Base-by-base conservation (phyloP, 345 rosid species). In the Excoecaria agallocha region DNA sequence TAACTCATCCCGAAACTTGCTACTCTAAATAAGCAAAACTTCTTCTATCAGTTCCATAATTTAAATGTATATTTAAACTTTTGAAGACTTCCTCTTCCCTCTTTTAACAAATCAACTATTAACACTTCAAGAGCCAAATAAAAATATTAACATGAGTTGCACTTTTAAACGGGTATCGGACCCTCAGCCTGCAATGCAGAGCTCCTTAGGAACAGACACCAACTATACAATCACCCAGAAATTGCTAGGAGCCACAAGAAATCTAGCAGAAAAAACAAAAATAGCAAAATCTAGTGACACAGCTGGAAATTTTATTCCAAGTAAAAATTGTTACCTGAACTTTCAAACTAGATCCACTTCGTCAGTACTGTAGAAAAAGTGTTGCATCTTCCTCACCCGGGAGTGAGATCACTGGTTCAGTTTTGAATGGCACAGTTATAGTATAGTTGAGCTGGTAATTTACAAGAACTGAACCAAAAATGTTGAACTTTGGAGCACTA, bases 401-500 rank as follows among this genome's bases (percentile, higher is more conserved):
- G 67, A 83, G 49, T 20, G 48, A 19, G 12, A 38, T 66, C 51
- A 68, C 12, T 12, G 79, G 70, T 24, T 68, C 74, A 71, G 81
- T 74, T 73, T 85, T 91, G 80, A 91, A 91, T 68, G 88, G 80
- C 66, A 83, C 87, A 16, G 91, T 86, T 50, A 89, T 78, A 15
- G 84, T 70, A 72, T 80, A 83, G 83, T 87, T 90, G 67, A 94
- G 96, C 83, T 88, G 91, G 74, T 94, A 94, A 78, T 84, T 87
- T 74, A 94, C 96, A 76, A 80, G 81, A 22, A 73, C 71, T n/a
- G 85, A 52, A 71, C 96, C 94, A 77, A 94, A 94, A 65, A 94
- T 87, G 80, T 74, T 90, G 87, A 89, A 89, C 82, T 84, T 91
- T 39, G 87, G 83, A 35, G 93, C 94, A 76, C 98, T 94, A 43